phyloP scores from a whole-genome alignment of 176 grass and related monocot genomes.

The bread wheat (Triticum aestivum) region DNA sequence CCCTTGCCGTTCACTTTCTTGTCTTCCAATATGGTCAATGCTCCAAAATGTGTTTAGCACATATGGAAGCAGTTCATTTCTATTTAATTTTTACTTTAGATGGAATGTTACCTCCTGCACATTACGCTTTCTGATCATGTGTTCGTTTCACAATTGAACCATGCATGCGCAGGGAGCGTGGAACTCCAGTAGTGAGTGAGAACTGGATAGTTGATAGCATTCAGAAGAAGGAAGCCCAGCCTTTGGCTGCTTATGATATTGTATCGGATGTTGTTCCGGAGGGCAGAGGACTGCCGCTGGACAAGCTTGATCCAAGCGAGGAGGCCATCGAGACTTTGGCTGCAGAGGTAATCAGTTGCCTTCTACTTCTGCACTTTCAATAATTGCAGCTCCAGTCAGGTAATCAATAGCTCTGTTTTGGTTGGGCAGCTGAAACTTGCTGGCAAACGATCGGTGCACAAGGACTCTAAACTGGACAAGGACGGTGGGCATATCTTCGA shows the following conservation, averaged over 20 bases:
- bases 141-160: neutral
- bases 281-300: conserved; percentile 57
- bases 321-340: conserved; percentile 60
- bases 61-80: neutral
- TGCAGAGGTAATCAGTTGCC: conserved; percentile 42
- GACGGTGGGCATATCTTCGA: conserved; percentile 63
- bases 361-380: neutral
- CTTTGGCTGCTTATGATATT: conserved; percentile 76
- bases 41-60: neutral
- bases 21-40: neutral
- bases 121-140: neutral
- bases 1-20: neutral
- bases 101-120: neutral
- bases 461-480: conserved; percentile 67
- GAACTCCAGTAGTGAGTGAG: conserved; percentile 76
- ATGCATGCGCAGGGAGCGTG: conserved; percentile 53
- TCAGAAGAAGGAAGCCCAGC: conserved; percentile 52
- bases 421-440: conserved; percentile 64
- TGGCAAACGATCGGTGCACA: conserved; percentile 67
- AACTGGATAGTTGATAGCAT: conserved; percentile 89
- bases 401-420: conserved; percentile 7
- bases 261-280: conserved; percentile 61
- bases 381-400: neutral
- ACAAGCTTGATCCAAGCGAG: conserved; percentile 62
- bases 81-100: too few species aligned